phyloP scores from a whole-genome alignment of 257 asterid genomes.

The Solanum pimpinellifolium region DNA sequence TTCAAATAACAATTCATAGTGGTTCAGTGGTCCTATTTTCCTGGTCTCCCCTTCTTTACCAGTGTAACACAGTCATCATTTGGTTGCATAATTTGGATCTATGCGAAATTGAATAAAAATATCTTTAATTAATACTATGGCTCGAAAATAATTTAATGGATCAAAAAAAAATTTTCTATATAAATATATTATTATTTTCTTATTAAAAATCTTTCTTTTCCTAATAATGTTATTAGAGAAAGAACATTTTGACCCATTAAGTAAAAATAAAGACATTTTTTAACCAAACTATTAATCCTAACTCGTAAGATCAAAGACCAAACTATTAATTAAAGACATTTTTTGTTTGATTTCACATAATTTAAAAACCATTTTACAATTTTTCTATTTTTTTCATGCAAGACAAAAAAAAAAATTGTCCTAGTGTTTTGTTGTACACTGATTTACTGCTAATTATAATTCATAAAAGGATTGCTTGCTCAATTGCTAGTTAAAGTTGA shows the following conservation, averaged over 20 bases:
- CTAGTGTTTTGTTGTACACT: background rate
- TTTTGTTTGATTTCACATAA: background rate
- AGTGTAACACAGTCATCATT: background rate
- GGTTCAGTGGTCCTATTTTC: conserved; percentile 34
- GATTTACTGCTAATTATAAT: conserved; percentile 11
- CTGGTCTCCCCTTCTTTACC: background rate
- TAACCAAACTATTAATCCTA: background rate
- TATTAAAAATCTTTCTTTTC: background rate
- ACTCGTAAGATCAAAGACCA: background rate
- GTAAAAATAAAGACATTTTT: background rate
- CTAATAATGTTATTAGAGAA: background rate
- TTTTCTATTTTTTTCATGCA: background rate
- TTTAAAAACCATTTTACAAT: too few relatives aligned
- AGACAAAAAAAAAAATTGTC: background rate
- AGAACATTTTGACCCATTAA: background rate
- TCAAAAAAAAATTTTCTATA: too few relatives aligned
- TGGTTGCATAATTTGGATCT: background rate
- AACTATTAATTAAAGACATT: background rate
- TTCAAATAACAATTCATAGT: conserved; percentile 42
- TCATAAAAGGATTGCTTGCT: background rate
- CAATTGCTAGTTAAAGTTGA: background rate
- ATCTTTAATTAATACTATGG: too few relatives aligned
- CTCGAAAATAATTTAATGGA: too few relatives aligned
- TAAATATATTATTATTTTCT: too few relatives aligned
- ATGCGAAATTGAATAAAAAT: too few relatives aligned